phyloP scores from a whole-genome alignment of 306 rosid genomes.

The Prunus davidiana region DNA sequence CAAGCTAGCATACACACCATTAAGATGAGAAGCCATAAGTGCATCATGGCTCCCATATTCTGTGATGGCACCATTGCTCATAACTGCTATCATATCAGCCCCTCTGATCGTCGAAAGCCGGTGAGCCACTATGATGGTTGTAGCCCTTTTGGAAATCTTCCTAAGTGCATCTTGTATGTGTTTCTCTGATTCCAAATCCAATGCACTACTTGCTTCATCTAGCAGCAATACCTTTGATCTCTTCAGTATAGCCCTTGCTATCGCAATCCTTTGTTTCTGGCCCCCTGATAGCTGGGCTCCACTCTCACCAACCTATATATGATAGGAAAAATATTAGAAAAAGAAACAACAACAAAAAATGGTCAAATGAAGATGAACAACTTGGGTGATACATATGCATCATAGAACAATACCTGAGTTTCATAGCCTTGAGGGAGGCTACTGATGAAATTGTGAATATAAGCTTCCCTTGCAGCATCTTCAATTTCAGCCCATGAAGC shows the following conservation, averaged over 20 bases:
- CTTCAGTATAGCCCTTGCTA: conserved; percentile 83
- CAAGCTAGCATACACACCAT: conserved; percentile 65
- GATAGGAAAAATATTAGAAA: neutral
- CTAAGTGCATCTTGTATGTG: conserved; percentile 68
- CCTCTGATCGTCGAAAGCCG: conserved; percentile 70
- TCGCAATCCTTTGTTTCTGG: conserved; percentile 80
- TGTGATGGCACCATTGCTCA: conserved; percentile 63
- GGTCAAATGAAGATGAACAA: neutral
- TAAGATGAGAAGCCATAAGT: conserved; percentile 50
- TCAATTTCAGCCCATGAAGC: conserved; percentile 88
- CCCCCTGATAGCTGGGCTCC: conserved; percentile 91
- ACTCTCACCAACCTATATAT: conserved; percentile 62
- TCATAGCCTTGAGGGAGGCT: conserved; percentile 90
- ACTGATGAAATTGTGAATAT: conserved; percentile 75
- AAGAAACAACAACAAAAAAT: neutral
- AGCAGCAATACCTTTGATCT: conserved; percentile 64
- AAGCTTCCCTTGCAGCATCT: conserved; percentile 77
- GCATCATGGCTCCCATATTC: conserved; percentile 75
- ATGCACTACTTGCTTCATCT: conserved; percentile 95
- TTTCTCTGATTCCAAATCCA: conserved; percentile 80
- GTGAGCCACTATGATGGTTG: conserved; percentile 76
- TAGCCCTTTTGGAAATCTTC: conserved; percentile 49
- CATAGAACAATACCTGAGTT: conserved; percentile 54
- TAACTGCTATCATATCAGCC: conserved; percentile 67
- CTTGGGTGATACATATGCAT: neutral